These are phyloP conservation scores for Dactylellina drechsleri DNA, from an alignment of 2,329 filamentous ascomycete species.

Conservation along the genomic window DNA sequence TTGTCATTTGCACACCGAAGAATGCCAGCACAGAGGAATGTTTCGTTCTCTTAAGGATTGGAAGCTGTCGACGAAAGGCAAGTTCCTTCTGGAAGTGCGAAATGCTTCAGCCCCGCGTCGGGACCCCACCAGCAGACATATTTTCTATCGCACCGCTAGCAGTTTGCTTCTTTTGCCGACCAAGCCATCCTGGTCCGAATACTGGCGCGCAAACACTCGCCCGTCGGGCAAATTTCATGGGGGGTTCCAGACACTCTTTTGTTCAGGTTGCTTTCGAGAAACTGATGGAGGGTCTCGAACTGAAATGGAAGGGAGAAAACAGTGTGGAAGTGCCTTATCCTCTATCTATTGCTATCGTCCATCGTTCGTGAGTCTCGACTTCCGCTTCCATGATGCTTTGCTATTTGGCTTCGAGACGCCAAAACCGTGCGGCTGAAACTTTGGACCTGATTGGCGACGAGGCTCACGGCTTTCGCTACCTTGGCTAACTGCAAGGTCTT, in stretches of 20 bases:
- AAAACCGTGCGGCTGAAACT: slow-evolving; percentile 41
- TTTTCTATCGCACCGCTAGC: slow-evolving; percentile 40
- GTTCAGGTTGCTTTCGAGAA: too few relatives aligned
- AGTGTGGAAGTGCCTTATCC: too few relatives aligned
- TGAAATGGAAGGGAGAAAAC: too few relatives aligned
- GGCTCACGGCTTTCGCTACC: slow-evolving; percentile 38
- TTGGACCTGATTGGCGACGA: slow-evolving; percentile 37
- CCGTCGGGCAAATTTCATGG: too few relatives aligned
- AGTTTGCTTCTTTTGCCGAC: slow-evolving; percentile 25
- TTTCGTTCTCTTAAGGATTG: slow-evolving; percentile 25
- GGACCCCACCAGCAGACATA: slow-evolving; percentile 32
- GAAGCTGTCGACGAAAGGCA: not conserved
- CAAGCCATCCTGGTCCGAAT: slow-evolving; percentile 20
- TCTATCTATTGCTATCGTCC: too few relatives aligned
- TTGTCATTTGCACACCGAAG: slow-evolving; percentile 39
- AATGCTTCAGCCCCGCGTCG: slow-evolving; percentile 53
- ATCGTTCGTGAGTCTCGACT: too few relatives aligned
- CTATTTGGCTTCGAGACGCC: not conserved
- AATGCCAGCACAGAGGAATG: slow-evolving; percentile 23
- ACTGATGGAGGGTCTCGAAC: too few relatives aligned
- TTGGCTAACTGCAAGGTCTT: not conserved
- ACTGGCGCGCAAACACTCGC: slow-evolving; percentile 4
- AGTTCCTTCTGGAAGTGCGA: slow-evolving; percentile 10
- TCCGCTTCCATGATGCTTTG: not conserved
- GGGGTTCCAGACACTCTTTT: too few relatives aligned